These are phyloP conservation scores for Sporobolomyces roseus DNA, from an alignment of 768 basidiomycete genomes.

Conservation along the genomic window DNA sequence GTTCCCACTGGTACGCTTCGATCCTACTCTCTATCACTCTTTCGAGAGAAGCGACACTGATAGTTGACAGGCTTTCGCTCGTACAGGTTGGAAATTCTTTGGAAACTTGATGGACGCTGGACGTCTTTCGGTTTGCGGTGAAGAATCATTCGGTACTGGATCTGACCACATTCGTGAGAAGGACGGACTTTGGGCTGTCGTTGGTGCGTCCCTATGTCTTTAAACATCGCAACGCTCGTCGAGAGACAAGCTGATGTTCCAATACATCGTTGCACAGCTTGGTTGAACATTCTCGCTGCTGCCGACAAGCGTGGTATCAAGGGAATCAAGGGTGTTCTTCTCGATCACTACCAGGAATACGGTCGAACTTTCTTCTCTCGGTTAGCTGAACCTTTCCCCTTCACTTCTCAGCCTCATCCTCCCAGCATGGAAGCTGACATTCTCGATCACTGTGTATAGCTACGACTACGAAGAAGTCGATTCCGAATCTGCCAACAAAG, in stretches of 20 bases:
- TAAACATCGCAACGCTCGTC: not conserved
- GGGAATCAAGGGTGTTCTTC: slow-evolving; percentile 79
- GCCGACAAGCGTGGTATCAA: slow-evolving; percentile 64
- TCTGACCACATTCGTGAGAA: slow-evolving; percentile 99
- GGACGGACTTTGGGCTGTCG: slow-evolving; percentile 95
- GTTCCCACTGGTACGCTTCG: slow-evolving; percentile 77
- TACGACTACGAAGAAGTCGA: slow-evolving; percentile 99
- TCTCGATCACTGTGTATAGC: slow-evolving; percentile 47
- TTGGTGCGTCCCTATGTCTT: slow-evolving; percentile 60
- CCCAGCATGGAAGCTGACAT: no score
- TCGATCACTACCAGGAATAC: slow-evolving; percentile 82
- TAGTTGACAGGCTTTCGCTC: not conserved
- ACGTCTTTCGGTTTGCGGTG: slow-evolving; percentile 93
- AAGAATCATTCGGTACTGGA: slow-evolving; percentile 99
- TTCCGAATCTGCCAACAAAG: slow-evolving; percentile 78
- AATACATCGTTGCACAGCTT: slow-evolving; percentile 57
- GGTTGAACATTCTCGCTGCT: slow-evolving; percentile 89
- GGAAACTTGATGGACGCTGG: slow-evolving; percentile 99
- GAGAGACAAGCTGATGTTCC: not conserved
- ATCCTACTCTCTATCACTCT: not conserved
- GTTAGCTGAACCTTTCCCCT: slow-evolving; percentile 40
- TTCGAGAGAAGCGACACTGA: not conserved
- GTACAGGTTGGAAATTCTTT: slow-evolving; percentile 96
- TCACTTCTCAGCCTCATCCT: not conserved
- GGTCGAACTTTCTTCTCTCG: slow-evolving; percentile 96